Evolutionary conservation across 164 flowering plant species (phyloP).

Genomic region (Macadamia integrifolia): DNA sequence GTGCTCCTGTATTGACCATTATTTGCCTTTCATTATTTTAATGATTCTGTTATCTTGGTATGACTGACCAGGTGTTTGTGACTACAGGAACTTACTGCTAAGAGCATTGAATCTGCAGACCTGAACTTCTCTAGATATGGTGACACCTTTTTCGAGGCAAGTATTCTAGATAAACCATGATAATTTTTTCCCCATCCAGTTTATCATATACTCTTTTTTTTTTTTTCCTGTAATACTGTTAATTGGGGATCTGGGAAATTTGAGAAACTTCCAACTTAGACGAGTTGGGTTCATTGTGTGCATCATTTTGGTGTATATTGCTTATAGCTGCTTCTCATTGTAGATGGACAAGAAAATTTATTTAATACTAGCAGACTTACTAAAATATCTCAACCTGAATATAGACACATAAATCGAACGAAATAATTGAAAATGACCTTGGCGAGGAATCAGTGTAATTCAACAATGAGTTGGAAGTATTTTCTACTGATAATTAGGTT

Average conservation of each 20-base stretch:
- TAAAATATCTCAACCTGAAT: too few relatives aligned
- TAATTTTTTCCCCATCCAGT: neutral
- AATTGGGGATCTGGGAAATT: too few relatives aligned
- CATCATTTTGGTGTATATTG: neutral
- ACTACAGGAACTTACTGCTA: slow-evolving; percentile 83
- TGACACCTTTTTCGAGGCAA: slow-evolving; percentile 94
- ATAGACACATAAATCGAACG: too few relatives aligned
- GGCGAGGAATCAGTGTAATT: too few relatives aligned
- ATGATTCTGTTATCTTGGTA: neutral
- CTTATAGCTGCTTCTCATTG: neutral
- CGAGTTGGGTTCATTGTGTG: too few relatives aligned
- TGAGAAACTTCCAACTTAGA: too few relatives aligned
- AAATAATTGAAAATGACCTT: too few relatives aligned
- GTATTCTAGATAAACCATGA: slow-evolving; percentile 8
- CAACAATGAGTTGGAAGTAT: too few relatives aligned
- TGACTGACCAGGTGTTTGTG: slow-evolving; percentile 1
- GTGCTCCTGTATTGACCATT: neutral
- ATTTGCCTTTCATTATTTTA: neutral
- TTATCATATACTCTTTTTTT: neutral
- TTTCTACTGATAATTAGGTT: too few relatives aligned
- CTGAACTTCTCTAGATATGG: slow-evolving; percentile 97
- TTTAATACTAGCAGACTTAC: too few relatives aligned
- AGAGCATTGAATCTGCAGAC: slow-evolving; percentile 78
- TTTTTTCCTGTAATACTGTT: too few relatives aligned
- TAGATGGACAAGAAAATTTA: neutral